Conservation (phyloP, 768 basidiomycete species). For the Macrolepiota dolichaula region DNA sequence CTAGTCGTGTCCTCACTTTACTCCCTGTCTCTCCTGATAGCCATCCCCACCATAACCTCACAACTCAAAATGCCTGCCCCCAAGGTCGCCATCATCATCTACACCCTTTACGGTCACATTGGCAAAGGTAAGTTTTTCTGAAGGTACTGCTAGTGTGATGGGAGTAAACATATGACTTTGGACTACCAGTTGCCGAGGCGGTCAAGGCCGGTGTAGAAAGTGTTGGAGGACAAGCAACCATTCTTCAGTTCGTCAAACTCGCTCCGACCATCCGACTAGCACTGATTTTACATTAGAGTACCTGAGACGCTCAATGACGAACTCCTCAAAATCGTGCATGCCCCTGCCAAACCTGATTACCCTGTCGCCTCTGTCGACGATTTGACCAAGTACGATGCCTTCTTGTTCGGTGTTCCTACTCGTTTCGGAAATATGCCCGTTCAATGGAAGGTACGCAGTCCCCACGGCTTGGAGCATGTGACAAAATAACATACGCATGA, state of each 20-base stretch:
- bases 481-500: neutral
- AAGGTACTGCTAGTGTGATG: neutral
- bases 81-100: conserved; percentile 68
- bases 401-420: conserved; percentile 74
- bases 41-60: neutral
- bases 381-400: conserved; percentile 63
- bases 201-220: conserved; percentile 43
- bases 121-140: conserved; percentile 47
- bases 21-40: neutral
- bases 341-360: conserved; percentile 68
- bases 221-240: conserved; percentile 47
- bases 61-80: conserved; percentile 39
- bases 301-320: conserved; percentile 75
- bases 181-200: conserved; percentile 53
- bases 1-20: neutral
- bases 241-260: conserved; percentile 52
- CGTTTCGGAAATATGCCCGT: conserved; percentile 80
- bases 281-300: conserved; percentile 41
- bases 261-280: neutral
- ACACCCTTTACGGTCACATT: conserved; percentile 74
- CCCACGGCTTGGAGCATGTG: neutral
- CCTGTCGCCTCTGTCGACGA: conserved; percentile 56
- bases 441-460: conserved; percentile 63
- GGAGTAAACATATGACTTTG: neutral
- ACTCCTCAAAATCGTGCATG: conserved; percentile 64